Base-by-base conservation (phyloP, 1,284 basidiomycete species). In the Austroboletus olivaceoglutinosus region DNA sequence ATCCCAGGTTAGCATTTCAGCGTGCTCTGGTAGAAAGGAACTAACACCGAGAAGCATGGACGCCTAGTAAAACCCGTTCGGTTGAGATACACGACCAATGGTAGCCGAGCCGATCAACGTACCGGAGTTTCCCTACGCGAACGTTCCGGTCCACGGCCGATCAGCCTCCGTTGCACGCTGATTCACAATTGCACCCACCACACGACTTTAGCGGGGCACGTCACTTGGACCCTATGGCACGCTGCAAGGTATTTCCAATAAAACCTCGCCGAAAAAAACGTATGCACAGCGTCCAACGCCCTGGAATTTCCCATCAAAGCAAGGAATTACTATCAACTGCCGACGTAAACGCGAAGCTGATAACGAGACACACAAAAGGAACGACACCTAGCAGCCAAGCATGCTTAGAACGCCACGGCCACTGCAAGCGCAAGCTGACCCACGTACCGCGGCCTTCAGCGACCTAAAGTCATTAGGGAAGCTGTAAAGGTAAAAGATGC, bases 391-490 rank as follows among this genome's bases (percentile, higher is more conserved):
- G 18, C 11, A 27, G 1, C 3, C 27, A 19, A n/a, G 13, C 19
- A 9, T 4, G 27, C 12, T 15, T 33, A 58, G 19, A 22, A 38
- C 25, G 52, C 29, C 34, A 19, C 2, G 4, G 18, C 0, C 2
- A 5, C 2, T 3, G 39, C 15, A 16, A 16, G 23, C 5, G 30
- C 2, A 15, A 34, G 16, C 12, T 5, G 33, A 33, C 34, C 8
- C 2, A 45, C 55, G 22, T 21, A 60, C 56, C 47, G 40, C 1
- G 0, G 10, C 21, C 19, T 60, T 60, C 43, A 60, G 34, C 10
- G 40, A 34, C 27, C 11, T 58, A 6, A 58, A n/a, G 39, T 60
- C 58, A 4, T 18, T 27, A 9, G 56, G 50, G 30, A 57, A 60
- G 25, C 27, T 54, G 15, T 6, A 25, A 25, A 51, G 44, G n/a